phyloP scores from a whole-genome alignment of 1,284 basidiomycete species.

The Melampsora occidentalis region DNA sequence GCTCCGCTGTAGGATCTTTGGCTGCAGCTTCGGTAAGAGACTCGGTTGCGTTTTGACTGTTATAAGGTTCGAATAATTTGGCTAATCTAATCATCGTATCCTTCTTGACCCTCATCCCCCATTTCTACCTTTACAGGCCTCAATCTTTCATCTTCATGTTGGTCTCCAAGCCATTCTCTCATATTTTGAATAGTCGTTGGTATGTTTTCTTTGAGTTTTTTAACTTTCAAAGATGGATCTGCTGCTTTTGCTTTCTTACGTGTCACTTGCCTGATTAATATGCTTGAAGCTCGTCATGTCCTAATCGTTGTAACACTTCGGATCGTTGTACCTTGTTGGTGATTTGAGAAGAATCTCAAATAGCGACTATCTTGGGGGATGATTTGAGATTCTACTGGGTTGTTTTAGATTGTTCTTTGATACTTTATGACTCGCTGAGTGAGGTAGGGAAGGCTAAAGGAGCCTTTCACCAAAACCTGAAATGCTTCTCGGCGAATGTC shows the following conservation, averaged over 20 bases:
- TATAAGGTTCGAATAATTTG: slow-evolving; percentile 30
- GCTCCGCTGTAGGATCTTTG: slow-evolving; percentile 51
- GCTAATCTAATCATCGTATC: slow-evolving; percentile 28
- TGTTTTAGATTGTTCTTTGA: too few relatives aligned
- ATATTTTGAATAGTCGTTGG: slow-evolving; percentile 28
- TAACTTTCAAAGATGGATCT: slow-evolving; percentile 15
- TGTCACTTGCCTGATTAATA: slow-evolving; percentile 14
- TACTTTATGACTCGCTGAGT: too few relatives aligned
- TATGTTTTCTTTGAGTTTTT: slow-evolving; percentile 23
- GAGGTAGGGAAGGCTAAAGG: too few relatives aligned
- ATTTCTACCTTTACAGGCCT: slow-evolving; percentile 26
- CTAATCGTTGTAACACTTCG: slow-evolving; percentile 15
- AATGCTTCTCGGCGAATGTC: too few relatives aligned
- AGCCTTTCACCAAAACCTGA: too few relatives aligned
- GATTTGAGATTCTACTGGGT: too few relatives aligned
- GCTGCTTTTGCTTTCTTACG: slow-evolving; percentile 32
- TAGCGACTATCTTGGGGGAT: neutral
- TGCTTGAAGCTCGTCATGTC: slow-evolving; percentile 29
- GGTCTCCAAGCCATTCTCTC: slow-evolving; percentile 36
- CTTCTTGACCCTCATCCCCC: slow-evolving; percentile 11
- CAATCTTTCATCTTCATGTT: slow-evolving; percentile 28
- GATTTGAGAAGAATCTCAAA: slow-evolving; percentile 27
- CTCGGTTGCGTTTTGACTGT: slow-evolving; percentile 44
- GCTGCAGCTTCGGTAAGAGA: slow-evolving; percentile 51
- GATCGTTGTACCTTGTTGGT: slow-evolving; percentile 36